Evolutionary conservation across 2,329 filamentous ascomycete genomes (phyloP).

Genomic region (Corinectria fuckeliana): DNA sequence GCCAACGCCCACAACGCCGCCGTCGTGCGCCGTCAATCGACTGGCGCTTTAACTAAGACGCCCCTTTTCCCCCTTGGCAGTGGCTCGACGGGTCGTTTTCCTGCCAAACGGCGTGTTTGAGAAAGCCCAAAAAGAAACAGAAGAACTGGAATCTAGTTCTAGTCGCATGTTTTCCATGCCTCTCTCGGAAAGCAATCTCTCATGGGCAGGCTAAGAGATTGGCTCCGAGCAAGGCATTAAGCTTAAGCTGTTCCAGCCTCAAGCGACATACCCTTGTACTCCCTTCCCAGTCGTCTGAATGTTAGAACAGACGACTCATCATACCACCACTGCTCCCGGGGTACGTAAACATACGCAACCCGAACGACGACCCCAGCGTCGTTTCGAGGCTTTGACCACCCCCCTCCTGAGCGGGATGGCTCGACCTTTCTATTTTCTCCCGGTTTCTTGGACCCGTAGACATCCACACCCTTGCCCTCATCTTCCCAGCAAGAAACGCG

Average conservation of each 20-base stretch:
- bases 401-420: background rate
- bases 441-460: background rate
- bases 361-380: background rate
- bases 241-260: background rate
- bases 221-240: background rate
- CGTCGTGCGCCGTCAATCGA: background rate
- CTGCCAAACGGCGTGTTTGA: background rate
- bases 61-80: background rate
- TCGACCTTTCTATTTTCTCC: too few relatives aligned
- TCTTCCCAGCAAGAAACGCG: background rate
- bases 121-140: background rate
- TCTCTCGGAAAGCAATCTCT: background rate
- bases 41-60: background rate
- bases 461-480: background rate
- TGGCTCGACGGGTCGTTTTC: background rate
- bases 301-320: background rate
- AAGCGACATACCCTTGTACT: background rate
- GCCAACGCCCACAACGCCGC: background rate
- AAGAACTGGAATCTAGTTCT: background rate
- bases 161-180: background rate
- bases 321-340: background rate
- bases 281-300: background rate
- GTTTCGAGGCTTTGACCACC: background rate
- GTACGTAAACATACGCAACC: background rate
- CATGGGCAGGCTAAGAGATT: background rate